Base-by-base conservation (phyloP, 305 asterid genomes). In the Lippia alba region DNA sequence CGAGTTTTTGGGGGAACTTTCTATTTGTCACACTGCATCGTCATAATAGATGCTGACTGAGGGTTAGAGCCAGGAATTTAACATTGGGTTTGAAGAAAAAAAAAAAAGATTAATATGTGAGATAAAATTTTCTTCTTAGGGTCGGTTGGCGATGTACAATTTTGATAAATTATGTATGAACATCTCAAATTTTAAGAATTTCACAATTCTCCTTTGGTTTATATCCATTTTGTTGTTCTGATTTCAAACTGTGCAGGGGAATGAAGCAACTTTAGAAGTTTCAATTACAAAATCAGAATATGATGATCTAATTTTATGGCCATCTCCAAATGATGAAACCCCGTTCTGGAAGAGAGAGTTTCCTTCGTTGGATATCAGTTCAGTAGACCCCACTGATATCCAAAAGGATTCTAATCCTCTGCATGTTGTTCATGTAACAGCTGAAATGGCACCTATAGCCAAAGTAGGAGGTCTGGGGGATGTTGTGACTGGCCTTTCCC, bases 391-490 rank as follows among this genome's bases (percentile, higher is more conserved):
- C 64, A 62, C 45, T 64, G 76, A 64, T 64, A 77, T 80, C 55
- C 82, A 74, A 64, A 80, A 83, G 79, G 97, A 91, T 74, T 80
- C 95, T 40, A 86, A 89, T 71, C 80, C 62, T 30, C 76, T 89
- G 80, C 90, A 87, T 80, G 74, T 91, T 66, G 80, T 84, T 77
- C 97, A 89, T 18, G 82, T 82, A 40, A 83, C 96, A 5, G 96
- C 93, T 68, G 97, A 91, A 83, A 80, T 91, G 95, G 93, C 93
- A 64, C 97, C 97, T 55, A 78, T 89, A 72, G 96, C 96, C 56
- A 91, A 89, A 79, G 96, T 91, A 0, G 97, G 96, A 57, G 97
- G 97, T 63, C 89, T 91, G 7, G 97, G 95, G 6, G 96, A 91
- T 11, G 96, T 91, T 34, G 91, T 89, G 64, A 87, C 93, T 3